phyloP scores from a whole-genome alignment of 257 asterid species.

The Plantago ovata region DNA sequence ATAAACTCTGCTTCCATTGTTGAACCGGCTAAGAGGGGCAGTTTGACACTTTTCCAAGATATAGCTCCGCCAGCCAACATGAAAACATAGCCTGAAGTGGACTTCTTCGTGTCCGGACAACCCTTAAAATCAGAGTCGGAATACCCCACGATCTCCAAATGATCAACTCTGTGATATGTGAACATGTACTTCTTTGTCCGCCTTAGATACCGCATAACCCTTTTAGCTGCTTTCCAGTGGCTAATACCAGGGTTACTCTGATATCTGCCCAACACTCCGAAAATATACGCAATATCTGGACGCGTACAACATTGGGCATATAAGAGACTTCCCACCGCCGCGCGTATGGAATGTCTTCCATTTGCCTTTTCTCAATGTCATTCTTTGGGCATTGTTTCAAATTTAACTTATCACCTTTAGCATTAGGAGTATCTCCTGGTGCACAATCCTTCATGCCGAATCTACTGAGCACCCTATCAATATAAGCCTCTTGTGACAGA shows the following conservation, averaged over 20 bases:
- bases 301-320: slow-evolving; percentile 1
- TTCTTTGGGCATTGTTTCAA: not conserved
- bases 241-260: no score
- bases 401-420: slow-evolving; percentile 3
- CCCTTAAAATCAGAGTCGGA: not conserved
- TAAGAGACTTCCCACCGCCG: slow-evolving; percentile 1
- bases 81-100: slow-evolving; percentile 10
- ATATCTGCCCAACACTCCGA: no score
- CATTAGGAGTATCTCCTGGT: not conserved
- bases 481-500: no score
- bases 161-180: not conserved
- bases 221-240: not conserved
- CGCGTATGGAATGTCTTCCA: slow-evolving; percentile 5
- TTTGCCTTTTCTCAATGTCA: not conserved
- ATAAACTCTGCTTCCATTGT: no score
- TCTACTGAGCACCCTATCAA: no score
- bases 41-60: slow-evolving; percentile 15
- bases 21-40: not conserved
- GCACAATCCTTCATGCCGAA: slow-evolving; percentile 1
- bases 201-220: not conserved
- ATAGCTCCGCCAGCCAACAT: slow-evolving; percentile 9
- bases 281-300: no score
- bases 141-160: not conserved
- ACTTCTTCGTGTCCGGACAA: not conserved
- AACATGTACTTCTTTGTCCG: not conserved